phyloP scores from a whole-genome alignment of 768 basidiomycete genomes.

The Tylopilus rubrobrunneus region DNA sequence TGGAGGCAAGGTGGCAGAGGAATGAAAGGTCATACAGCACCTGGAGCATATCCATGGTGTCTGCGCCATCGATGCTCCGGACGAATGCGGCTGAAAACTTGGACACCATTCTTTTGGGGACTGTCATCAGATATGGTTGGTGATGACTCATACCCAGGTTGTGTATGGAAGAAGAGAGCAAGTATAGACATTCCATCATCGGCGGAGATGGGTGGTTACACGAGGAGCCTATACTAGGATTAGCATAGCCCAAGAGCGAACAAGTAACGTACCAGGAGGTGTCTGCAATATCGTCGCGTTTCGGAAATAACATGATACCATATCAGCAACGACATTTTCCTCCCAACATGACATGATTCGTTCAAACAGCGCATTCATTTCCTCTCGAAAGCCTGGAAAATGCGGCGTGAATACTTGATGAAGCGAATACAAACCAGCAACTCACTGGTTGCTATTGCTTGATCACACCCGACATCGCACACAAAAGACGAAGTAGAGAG shows the following conservation, averaged over 20 bases:
- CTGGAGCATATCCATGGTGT: slow-evolving; percentile 30
- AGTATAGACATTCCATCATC: slow-evolving; percentile 52
- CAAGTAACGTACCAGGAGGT: slow-evolving; percentile 10
- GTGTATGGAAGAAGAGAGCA: slow-evolving; percentile 51
- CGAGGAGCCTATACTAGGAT: slow-evolving; percentile 15
- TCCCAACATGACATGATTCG: slow-evolving; percentile 54
- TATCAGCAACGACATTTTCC: slow-evolving; percentile 34
- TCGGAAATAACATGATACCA: slow-evolving; percentile 18
- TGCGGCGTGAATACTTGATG: slow-evolving; percentile 4
- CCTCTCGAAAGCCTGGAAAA: slow-evolving; percentile 46
- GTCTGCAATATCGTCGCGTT: slow-evolving; percentile 3
- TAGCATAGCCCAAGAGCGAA: slow-evolving; percentile 8
- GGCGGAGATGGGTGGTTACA: slow-evolving; percentile 46
- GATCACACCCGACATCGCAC: slow-evolving; percentile 40
- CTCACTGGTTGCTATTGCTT: slow-evolving; percentile 36
- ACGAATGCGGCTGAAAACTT: slow-evolving; percentile 33
- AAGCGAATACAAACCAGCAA: background rate
- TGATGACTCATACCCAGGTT: slow-evolving; percentile 49
- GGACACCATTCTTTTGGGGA: slow-evolving; percentile 39
- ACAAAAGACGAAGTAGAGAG: slow-evolving; percentile 43
- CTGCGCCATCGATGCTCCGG: slow-evolving; percentile 30
- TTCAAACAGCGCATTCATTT: slow-evolving; percentile 40
- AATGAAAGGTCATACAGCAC: slow-evolving; percentile 46
- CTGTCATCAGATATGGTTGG: slow-evolving; percentile 30
- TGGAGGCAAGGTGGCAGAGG: slow-evolving; percentile 39